Evolutionary conservation across 768 basidiomycete species (phyloP).

Genomic region (Clitopilus hobsonii): DNA sequence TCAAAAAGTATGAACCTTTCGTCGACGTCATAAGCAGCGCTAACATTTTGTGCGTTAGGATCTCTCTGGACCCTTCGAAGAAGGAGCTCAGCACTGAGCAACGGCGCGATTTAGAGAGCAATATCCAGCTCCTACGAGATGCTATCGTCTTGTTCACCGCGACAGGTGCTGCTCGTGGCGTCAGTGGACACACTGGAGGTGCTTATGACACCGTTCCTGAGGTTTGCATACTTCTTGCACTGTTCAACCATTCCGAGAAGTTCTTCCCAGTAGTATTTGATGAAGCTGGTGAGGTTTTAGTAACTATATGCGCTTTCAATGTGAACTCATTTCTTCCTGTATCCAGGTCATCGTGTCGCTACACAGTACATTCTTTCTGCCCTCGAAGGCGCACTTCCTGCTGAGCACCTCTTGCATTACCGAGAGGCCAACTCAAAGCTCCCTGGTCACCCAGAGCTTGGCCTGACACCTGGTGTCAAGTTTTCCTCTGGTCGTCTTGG

Average conservation of each 20-base stretch:
- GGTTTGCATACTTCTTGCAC: slow-evolving; percentile 70
- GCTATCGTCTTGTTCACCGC: slow-evolving; percentile 84
- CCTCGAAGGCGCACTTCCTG: slow-evolving; percentile 64
- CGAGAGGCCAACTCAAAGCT: slow-evolving; percentile 83
- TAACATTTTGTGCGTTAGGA: slow-evolving; percentile 29
- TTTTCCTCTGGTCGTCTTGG: slow-evolving; percentile 92
- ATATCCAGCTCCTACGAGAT: slow-evolving; percentile 82
- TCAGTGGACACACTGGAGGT: slow-evolving; percentile 81
- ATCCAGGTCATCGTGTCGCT: slow-evolving; percentile 81
- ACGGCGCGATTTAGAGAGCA: slow-evolving; percentile 50
- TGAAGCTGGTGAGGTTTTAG: slow-evolving; percentile 61
- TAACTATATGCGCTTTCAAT: background rate
- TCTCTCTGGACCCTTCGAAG: slow-evolving; percentile 69
- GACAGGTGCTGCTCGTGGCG: slow-evolving; percentile 79
- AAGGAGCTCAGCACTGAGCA: slow-evolving; percentile 61
- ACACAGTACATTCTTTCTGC: slow-evolving; percentile 85
- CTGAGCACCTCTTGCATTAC: slow-evolving; percentile 79
- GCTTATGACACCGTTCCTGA: slow-evolving; percentile 81
- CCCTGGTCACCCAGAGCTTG: slow-evolving; percentile 86
- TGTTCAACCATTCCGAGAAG: slow-evolving; percentile 62
- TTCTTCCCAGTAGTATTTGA: slow-evolving; percentile 73
- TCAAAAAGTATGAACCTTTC: slow-evolving; percentile 53
- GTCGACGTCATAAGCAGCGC: background rate
- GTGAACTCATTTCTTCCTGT: slow-evolving; percentile 7
- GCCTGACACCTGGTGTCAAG: slow-evolving; percentile 88